Evolutionary conservation across 106 monocot genomes (phyloP).

Genomic region (Phalaenopsis equestris): DNA sequence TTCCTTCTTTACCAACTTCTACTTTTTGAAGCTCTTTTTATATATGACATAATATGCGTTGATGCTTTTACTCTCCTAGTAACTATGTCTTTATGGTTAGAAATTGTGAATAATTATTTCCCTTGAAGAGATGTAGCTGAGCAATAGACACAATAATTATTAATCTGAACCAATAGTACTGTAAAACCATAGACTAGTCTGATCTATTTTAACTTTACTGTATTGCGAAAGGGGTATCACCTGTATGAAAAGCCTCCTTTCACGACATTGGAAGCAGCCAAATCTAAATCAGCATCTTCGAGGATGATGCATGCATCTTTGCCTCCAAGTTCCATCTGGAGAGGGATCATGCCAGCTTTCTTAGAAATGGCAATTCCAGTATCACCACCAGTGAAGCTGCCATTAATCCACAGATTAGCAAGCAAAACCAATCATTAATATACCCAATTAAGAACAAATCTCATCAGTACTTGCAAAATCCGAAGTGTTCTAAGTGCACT

Average conservation of each 20-base stretch:
- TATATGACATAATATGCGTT: too few species aligned
- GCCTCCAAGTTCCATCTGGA: constrained; percentile 97
- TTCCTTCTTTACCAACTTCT: too few species aligned
- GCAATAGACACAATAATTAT: too few species aligned
- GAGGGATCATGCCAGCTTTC: constrained; percentile 96
- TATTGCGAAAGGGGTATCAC: constrained; percentile 11
- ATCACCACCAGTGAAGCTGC: constrained; percentile 94
- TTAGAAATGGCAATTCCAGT: constrained; percentile 96
- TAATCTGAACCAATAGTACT: too few species aligned
- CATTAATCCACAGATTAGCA: background rate
- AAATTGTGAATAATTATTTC: too few species aligned
- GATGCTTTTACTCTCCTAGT: too few species aligned
- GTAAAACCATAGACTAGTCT: too few species aligned
- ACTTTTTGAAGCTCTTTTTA: too few species aligned
- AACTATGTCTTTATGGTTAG: too few species aligned
- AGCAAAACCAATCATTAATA: background rate
- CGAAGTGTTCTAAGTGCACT: background rate
- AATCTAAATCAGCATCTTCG: constrained; percentile 94
- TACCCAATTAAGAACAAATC: background rate
- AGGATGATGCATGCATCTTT: constrained; percentile 98
- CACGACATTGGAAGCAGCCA: constrained; percentile 87
- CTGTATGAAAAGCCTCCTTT: constrained; percentile 99
- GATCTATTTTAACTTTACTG: too few species aligned
- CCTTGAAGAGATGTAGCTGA: too few species aligned
- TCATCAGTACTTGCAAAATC: background rate